These are phyloP conservation scores for Davidsoniella australis DNA, from an alignment of 2,329 filamentous ascomycete species.

Conservation along the genomic window DNA sequence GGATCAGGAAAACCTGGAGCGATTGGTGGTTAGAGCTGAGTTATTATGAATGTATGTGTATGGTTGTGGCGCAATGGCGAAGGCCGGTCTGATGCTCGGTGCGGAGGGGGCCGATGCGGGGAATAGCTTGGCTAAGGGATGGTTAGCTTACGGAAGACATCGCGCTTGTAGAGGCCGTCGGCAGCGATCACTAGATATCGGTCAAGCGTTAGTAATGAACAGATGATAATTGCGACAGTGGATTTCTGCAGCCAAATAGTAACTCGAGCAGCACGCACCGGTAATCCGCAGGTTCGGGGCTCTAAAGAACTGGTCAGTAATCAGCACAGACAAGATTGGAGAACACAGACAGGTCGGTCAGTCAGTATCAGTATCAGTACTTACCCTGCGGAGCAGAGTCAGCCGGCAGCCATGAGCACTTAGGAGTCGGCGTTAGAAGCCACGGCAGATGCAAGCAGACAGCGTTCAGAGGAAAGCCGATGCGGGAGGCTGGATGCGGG, in stretches of 20 bases:
- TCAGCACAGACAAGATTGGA: conserved; percentile 18
- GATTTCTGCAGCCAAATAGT: conserved; percentile 11
- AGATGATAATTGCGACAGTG: not conserved
- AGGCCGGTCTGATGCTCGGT: not conserved
- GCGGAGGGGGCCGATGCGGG: not conserved
- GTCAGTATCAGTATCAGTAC: conserved; percentile 13
- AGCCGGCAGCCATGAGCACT: conserved; percentile 4
- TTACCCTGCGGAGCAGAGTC: conserved; percentile 10
- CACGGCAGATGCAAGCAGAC: not conserved
- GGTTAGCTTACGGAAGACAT: conserved; percentile 78
- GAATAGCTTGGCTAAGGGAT: not conserved
- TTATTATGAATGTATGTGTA: not conserved
- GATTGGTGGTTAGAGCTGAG: not conserved
- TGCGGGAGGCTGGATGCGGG: not conserved
- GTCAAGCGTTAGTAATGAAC: conserved; percentile 17
- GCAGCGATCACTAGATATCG: conserved; percentile 72
- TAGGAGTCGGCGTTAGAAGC: not conserved
- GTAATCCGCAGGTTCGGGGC: conserved; percentile 83
- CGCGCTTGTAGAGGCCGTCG: conserved; percentile 94
- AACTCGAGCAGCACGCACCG: conserved; percentile 40
- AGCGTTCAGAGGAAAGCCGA: not conserved
- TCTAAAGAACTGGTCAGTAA: conserved; percentile 24
- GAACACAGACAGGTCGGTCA: conserved; percentile 13
- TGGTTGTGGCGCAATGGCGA: too few relatives aligned
- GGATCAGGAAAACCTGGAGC: conserved; percentile 79